phyloP scores from a whole-genome alignment of 2,329 filamentous ascomycete genomes.

The Fusarium annulatum region DNA sequence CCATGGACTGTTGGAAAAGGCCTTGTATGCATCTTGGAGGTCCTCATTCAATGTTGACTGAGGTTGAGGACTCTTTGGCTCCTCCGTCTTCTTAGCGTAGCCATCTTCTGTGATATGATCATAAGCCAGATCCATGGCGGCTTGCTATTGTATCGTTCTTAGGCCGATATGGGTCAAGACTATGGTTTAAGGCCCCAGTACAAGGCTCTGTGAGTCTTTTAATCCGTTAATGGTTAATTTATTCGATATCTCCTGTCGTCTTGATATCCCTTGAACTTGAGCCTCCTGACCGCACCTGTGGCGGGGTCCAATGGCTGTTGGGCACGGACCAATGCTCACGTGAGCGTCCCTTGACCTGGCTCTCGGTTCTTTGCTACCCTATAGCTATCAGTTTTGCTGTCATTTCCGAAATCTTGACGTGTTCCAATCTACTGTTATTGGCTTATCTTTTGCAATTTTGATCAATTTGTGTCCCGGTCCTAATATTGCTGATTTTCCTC shows the following conservation, averaged over 20 bases:
- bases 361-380: background rate
- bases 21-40: slow-evolving; percentile 94
- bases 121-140: slow-evolving; percentile 91
- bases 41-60: slow-evolving; percentile 80
- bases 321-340: slow-evolving; percentile 40
- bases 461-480: fast-evolving
- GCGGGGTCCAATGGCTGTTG: slow-evolving; percentile 36
- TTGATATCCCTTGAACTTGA: slow-evolving; percentile 25
- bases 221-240: slow-evolving; percentile 13
- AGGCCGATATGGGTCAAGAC: background rate
- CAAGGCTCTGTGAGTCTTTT: background rate
- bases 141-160: slow-evolving; percentile 1
- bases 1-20: slow-evolving; percentile 92
- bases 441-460: background rate
- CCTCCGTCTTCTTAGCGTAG: slow-evolving; percentile 65
- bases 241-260: slow-evolving; percentile 27
- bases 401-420: background rate
- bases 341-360: slow-evolving; percentile 4
- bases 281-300: slow-evolving; percentile 39
- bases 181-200: background rate
- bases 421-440: too few relatives aligned
- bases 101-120: slow-evolving; percentile 93
- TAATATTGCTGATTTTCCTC: fast-evolving
- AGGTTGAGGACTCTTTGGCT: slow-evolving; percentile 56
- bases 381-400: background rate